These are phyloP conservation scores for Pycnococcus provasolii DNA, from an alignment of 139 green algal species.

Conservation along the genomic window DNA sequence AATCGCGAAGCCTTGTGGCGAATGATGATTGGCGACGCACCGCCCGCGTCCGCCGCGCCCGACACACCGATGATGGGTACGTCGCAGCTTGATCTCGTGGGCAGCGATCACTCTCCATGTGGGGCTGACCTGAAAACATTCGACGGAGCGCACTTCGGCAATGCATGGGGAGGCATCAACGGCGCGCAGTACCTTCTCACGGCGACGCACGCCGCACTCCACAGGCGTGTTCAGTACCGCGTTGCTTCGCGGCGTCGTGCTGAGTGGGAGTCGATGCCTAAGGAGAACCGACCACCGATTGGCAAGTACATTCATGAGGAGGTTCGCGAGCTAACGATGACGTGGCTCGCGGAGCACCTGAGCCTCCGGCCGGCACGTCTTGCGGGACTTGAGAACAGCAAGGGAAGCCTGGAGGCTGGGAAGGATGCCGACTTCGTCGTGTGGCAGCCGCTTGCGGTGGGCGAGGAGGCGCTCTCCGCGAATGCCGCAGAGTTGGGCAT, in stretches of 20 bases:
- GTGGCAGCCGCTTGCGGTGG: conserved; percentile 61
- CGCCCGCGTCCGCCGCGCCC: not conserved
- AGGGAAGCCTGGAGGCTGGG: conserved; percentile 54
- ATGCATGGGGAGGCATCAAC: conserved; percentile 88
- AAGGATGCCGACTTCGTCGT: conserved; percentile 83
- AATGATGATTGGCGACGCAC: conserved; percentile 31
- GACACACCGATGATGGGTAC: not conserved
- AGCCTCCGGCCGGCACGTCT: not conserved
- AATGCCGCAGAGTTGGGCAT: too few species aligned
- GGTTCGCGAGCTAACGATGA: too few species aligned
- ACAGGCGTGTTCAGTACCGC: too few species aligned
- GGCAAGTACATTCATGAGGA: too few species aligned
- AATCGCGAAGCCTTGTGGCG: conserved; percentile 52
- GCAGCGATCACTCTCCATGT: conserved; percentile 82
- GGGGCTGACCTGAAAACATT: conserved; percentile 57
- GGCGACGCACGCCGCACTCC: conserved; percentile 37
- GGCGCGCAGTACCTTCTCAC: conserved; percentile 78
- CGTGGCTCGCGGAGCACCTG: not conserved
- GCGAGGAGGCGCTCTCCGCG: not conserved
- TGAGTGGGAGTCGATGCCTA: too few species aligned
- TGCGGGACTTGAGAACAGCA: conserved; percentile 28
- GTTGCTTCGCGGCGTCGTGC: too few species aligned
- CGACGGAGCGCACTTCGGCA: conserved; percentile 66
- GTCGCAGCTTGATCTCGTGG: conserved; percentile 41
- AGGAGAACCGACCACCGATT: too few species aligned